Base-by-base conservation (phyloP, 2,329 filamentous ascomycete genomes). In the Colletotrichum aenigma region DNA sequence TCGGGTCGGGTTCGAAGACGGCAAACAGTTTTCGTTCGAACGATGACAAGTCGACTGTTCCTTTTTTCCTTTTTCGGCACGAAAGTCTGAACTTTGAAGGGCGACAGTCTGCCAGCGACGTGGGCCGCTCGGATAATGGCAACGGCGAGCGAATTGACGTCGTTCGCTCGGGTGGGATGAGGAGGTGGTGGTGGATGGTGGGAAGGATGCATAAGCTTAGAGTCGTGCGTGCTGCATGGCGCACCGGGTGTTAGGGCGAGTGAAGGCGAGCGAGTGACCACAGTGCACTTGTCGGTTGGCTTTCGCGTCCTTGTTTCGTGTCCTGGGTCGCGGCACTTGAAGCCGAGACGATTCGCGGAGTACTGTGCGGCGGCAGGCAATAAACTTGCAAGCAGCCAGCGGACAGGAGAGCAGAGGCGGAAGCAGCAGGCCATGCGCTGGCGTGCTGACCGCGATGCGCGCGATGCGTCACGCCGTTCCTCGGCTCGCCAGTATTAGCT, bases 261-360 rank as follows among this genome's bases (percentile, higher is more conserved):
- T 15, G 66, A 28, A 7, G 34, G 18, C 32, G 26, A 24, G 15
- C 26, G 66, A 34, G 55, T 60, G 32, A 69, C 66, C 21, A 48
- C 30, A 30, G 24, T 13, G 30, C 30, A 36, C 4, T 34, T 15
- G 16, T n/a, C 58, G 13, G 58, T 62, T 58, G 21, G 64, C 70
- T 64, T 73, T 65, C 64, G 70, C 65, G 64, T 73, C 58, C 74
- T 28, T 61, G 74, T 75, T 75, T 75, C 70, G 70, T 24, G 70
- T 74, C 64, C 32, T 64, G 64, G 62, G 71, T 62, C 61, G 61
- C 61, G 61, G 61, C 61, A 64, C 9, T 48, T 75, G 71, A 18
- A 18, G 43, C 70, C 43, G 56, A 68, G 70, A 43, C 66, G 43
- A 66, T 65, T 52, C 43, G 43, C 55, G 26, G 26, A 43, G 34